Conservation (phyloP, 768 basidiomycete species). For the Agaricus blazei region DNA sequence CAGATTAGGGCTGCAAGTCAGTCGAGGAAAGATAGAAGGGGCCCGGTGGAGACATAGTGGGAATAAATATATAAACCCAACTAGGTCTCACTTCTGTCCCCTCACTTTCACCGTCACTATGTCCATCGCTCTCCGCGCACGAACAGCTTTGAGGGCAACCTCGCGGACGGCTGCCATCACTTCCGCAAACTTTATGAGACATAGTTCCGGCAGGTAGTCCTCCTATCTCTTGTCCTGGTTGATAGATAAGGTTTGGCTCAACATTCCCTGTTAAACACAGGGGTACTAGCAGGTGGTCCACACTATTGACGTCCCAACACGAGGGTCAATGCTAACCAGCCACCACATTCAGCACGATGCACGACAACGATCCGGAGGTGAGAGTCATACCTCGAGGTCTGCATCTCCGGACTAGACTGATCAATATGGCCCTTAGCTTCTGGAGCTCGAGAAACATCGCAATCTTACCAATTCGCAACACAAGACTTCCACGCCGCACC, state of each 20-base stretch:
- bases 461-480: conserved; percentile 40
- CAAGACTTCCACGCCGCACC: conserved; percentile 42
- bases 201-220: conserved; percentile 2
- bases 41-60: conserved; percentile 1
- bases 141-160: neutral
- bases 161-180: neutral
- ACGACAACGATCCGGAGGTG: conserved; percentile 55
- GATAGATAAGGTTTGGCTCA: neutral
- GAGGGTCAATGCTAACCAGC: conserved; percentile 4
- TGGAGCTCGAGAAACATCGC: conserved; percentile 50
- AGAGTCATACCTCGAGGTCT: neutral
- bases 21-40: neutral
- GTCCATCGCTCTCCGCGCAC: conserved; percentile 1
- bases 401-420: neutral
- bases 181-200: neutral
- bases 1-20: neutral
- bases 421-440: conserved; percentile 25
- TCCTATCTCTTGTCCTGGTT: neutral
- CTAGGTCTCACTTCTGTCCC: conserved; percentile 1
- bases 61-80: conserved; percentile 4
- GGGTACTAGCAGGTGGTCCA: conserved; percentile 7
- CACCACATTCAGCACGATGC: conserved; percentile 40
- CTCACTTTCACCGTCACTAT: neutral
- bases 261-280: neutral
- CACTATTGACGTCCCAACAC: neutral